Percentiles rank a stretch among this genome's conserved stretches.
These are phyloP conservation scores for Termitomyces sp. DNA, from an alignment of 768 basidiomycete species.

Conservation along the genomic window DNA sequence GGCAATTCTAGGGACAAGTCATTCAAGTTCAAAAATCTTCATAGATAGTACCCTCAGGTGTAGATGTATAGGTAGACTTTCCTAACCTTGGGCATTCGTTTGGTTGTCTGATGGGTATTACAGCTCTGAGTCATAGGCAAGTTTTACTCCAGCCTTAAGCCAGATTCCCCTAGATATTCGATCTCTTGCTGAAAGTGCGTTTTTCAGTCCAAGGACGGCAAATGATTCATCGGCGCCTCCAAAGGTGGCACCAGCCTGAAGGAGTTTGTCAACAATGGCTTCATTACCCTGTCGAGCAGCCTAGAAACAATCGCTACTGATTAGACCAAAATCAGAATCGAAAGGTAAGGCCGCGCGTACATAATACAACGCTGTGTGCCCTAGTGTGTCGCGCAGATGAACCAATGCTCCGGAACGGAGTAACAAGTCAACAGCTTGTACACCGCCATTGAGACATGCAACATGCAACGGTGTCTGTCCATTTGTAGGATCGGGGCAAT, in stretches of 20 bases:
- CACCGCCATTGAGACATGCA: conserved; percentile 65
- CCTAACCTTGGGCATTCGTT: not conserved
- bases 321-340: not conserved
- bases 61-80: not conserved
- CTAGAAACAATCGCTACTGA: conserved; percentile 28
- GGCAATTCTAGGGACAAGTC: not conserved
- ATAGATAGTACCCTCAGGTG: not conserved
- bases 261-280: conserved; percentile 53
- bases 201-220: conserved; percentile 38
- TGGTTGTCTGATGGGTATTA: not conserved
- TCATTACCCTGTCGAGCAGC: conserved; percentile 71
- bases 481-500: conserved; percentile 64
- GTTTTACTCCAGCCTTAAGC: conserved; percentile 44
- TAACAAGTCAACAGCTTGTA: conserved; percentile 38
- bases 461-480: conserved; percentile 76
- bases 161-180: conserved; percentile 42
- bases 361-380: conserved; percentile 82
- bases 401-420: conserved; percentile 75
- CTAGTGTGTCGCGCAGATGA: conserved; percentile 72
- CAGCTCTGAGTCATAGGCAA: not conserved
- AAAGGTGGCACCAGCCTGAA: conserved; percentile 70
- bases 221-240: conserved; percentile 65
- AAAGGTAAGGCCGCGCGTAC: conserved; percentile 25
- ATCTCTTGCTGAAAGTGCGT: conserved; percentile 34
- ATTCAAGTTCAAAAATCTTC: not conserved